Evolutionary conservation across 495 filamentous ascomycete genomes (phyloP), one percentile per base, ranked within the genome.

Genomic region (Xylona heveae): DNA sequence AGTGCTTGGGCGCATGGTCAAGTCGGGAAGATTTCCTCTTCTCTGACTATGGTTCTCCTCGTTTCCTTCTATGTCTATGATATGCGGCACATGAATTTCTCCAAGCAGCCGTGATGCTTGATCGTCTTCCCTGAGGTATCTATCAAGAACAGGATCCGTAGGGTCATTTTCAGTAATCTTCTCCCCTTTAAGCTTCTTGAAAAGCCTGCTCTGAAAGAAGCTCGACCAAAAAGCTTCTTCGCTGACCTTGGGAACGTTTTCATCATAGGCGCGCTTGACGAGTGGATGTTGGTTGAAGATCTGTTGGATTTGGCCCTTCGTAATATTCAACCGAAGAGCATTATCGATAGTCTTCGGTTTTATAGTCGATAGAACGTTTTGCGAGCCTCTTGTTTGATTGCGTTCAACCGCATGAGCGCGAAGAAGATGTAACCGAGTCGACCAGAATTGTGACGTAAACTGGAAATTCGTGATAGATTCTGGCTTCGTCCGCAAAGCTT

Each of bases 251-350:
- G 88, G 90, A 4, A 94, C 82, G 43, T 78, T 79, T 42, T 93
- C 82, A 43, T 95, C 82, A 47, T 91, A 97, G 5, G 88, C 83
- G 7, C 70, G 67, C 46, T 78, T 78, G 31, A 95, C 78, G 6
- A 97, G 61, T 7, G 88, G 80, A 50, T 97, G 83, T 48, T 94
- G 85, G 29, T 66, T 67, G 49, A 97, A 84, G 34, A 97, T 88
- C 36, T 90, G 64, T 45, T 80, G 71, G 34, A 94, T 81, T 48
- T 94, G 85, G 53, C 94, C 88, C 38, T 80, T 75, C 45, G 67
- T 83, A 30, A 97, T 73, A 46, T 74, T 83, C 40, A 97, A 57
- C 50, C 75, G 78, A 7, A 70, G 62, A 34, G 73, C 67, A 33
- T 72, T 75, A 45, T 88, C 75, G 34, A 78, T 78, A 4, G 71